Conservation (phyloP, 2,329 filamentous ascomycete species). For the Colletotrichum sp. region DNA sequence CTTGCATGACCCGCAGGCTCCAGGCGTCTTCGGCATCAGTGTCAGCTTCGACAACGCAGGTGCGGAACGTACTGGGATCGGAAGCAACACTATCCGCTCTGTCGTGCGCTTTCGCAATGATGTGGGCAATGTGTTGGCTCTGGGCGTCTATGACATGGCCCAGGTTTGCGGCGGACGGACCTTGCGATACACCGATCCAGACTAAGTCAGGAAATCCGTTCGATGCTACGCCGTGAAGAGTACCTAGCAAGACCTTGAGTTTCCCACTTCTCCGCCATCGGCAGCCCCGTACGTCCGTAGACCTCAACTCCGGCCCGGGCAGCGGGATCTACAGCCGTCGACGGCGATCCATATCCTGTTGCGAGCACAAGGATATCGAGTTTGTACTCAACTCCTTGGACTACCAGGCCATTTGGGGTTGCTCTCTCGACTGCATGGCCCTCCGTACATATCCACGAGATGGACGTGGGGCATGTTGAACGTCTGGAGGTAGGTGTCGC, state of each 20-base stretch:
- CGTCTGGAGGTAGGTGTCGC: slow-evolving; percentile 60
- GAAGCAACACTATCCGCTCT: background rate
- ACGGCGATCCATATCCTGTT: slow-evolving; percentile 40
- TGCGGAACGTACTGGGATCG: fast-evolving
- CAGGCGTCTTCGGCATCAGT: background rate
- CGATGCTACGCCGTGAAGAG: background rate
- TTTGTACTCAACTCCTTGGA: slow-evolving; percentile 50
- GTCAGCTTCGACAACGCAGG: background rate
- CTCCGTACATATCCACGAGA: slow-evolving; percentile 61
- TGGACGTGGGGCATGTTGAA: slow-evolving; percentile 66
- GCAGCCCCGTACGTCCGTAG: background rate
- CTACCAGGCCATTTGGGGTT: slow-evolving; percentile 50
- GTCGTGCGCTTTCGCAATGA: background rate
- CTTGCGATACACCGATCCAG: background rate
- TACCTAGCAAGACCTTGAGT: background rate
- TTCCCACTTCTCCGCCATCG: background rate
- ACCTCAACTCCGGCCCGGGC: background rate
- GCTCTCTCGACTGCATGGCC: slow-evolving; percentile 54
- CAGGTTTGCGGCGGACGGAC: background rate
- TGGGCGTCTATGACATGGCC: background rate
- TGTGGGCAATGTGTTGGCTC: background rate
- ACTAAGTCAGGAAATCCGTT: background rate
- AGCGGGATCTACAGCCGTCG: background rate
- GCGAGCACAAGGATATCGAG: slow-evolving; percentile 43
- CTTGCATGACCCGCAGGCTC: background rate